These are phyloP conservation scores for Colletotrichum gloeosporioides DNA, from an alignment of 2,329 filamentous ascomycete genomes.

Conservation along the genomic window DNA sequence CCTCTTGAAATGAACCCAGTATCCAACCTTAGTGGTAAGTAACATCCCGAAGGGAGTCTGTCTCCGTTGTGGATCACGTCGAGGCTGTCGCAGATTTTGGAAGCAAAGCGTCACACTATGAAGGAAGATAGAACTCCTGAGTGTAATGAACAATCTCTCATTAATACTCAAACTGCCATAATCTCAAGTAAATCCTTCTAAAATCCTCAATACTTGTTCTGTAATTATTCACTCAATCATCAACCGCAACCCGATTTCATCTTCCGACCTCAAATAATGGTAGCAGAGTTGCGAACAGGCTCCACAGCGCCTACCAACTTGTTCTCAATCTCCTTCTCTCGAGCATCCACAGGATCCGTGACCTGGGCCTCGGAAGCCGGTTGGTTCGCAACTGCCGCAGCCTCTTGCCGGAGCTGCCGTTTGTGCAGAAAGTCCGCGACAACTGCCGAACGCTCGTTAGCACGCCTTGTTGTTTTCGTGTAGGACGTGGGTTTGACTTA, in stretches of 20 bases:
- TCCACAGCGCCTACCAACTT: background rate
- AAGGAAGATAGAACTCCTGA: too few species aligned
- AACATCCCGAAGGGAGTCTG: too few species aligned
- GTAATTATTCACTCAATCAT: too few species aligned
- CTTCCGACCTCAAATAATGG: background rate
- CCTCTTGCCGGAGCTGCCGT: background rate
- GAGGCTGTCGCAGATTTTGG: background rate
- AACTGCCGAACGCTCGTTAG: background rate
- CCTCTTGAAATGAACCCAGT: accelerated
- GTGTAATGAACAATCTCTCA: background rate
- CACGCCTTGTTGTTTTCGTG: accelerated
- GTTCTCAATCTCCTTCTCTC: background rate
- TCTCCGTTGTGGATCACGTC: too few species aligned
- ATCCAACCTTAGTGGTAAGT: too few species aligned
- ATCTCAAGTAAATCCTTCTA: too few species aligned
- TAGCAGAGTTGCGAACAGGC: background rate
- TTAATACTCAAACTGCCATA: background rate
- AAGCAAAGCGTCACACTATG: accelerated
- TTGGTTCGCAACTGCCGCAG: background rate
- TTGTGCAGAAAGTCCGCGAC: slow-evolving; percentile 4
- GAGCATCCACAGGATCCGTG: background rate
- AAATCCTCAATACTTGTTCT: too few species aligned
- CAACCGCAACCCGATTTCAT: accelerated
- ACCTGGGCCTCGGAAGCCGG: background rate
- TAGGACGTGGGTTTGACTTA: background rate